A percentile compares a stretch with the other conserved stretches of the same genome.
Conservation (phyloP, 2,329 filamentous ascomycete species). For the Cladophialophora immunda region DNA sequence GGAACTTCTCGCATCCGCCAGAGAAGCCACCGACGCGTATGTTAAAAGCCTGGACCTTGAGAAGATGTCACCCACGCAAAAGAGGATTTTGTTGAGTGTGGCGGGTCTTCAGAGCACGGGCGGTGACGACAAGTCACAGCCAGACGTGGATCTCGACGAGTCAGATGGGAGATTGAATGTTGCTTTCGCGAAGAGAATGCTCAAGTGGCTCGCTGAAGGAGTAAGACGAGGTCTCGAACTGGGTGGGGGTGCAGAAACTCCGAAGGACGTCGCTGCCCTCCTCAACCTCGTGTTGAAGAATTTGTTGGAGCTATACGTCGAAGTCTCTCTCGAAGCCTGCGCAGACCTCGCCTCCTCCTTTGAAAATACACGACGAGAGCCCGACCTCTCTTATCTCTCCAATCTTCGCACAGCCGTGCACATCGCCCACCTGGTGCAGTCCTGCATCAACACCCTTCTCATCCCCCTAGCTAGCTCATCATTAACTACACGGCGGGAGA, state of each 20-base stretch:
- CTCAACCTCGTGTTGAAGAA: slow-evolving; percentile 83
- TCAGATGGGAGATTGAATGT: slow-evolving; percentile 85
- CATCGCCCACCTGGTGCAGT: slow-evolving; percentile 91
- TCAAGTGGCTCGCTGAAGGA: slow-evolving; percentile 95
- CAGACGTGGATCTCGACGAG: slow-evolving; percentile 80
- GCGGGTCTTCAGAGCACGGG: slow-evolving; percentile 81
- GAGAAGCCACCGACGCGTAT: slow-evolving; percentile 75
- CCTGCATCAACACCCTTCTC: slow-evolving; percentile 88
- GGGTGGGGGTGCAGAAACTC: slow-evolving; percentile 85
- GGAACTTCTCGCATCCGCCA: slow-evolving; percentile 84
- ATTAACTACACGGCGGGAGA: slow-evolving; percentile 86
- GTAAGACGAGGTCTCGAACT: slow-evolving; percentile 91
- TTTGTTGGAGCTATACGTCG: slow-evolving; percentile 84
- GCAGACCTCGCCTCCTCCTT: slow-evolving; percentile 78
- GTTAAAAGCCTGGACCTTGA: slow-evolving; percentile 87
- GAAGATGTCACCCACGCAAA: slow-evolving; percentile 86
- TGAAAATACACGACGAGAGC: slow-evolving; percentile 82
- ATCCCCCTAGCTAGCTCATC: slow-evolving; percentile 89
- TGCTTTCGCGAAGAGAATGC: slow-evolving; percentile 93
- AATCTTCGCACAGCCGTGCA: slow-evolving; percentile 82
- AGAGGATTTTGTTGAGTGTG: slow-evolving; percentile 86
- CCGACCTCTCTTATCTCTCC: slow-evolving; percentile 84
- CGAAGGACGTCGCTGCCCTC: slow-evolving; percentile 89
- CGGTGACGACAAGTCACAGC: slow-evolving; percentile 71
- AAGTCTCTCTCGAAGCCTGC: slow-evolving; percentile 72